Conservation (phyloP, 2,329 filamentous ascomycete genomes). For the Ophiocordyceps camponoti-saundersi region DNA sequence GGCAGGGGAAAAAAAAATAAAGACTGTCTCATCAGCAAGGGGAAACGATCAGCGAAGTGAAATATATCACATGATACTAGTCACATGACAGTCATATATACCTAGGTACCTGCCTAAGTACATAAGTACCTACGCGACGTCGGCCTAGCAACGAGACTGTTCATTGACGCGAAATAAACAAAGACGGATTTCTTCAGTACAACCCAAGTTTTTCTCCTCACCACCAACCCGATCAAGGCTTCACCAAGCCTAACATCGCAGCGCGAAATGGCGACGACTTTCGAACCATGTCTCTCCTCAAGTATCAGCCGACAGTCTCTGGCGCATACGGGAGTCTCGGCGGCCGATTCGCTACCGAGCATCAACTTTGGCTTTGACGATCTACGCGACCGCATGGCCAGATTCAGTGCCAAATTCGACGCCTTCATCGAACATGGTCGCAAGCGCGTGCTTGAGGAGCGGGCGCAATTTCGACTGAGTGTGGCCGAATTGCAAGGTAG, state of each 20-base stretch:
- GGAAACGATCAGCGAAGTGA: neutral
- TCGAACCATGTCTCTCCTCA: conserved; percentile 53
- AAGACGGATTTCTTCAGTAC: neutral
- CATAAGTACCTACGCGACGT: conserved; percentile 3
- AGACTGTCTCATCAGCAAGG: no score
- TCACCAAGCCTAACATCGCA: neutral
- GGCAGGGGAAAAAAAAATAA: neutral
- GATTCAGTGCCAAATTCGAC: conserved; percentile 82
- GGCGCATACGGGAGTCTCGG: conserved; percentile 42
- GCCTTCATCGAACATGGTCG: conserved; percentile 84
- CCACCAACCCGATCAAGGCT: neutral
- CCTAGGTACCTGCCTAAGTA: no score
- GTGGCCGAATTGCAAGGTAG: conserved; percentile 79
- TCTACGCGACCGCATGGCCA: conserved; percentile 83
- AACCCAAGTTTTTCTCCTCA: neutral
- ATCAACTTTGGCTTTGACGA: conserved; percentile 96
- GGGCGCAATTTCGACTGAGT: conserved; percentile 85
- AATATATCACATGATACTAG: conserved; percentile 6
- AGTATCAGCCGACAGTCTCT: conserved; percentile 38
- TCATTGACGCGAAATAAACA: conserved; percentile 7
- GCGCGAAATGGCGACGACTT: conserved; percentile 37
- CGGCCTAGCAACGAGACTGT: conserved; percentile 9
- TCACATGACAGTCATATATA: neutral
- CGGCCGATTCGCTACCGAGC: conserved; percentile 65
- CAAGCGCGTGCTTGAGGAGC: conserved; percentile 78